Evolutionary conservation across 495 filamentous ascomycete genomes (phyloP).

Genomic region (Hypoxylon fuscum): DNA sequence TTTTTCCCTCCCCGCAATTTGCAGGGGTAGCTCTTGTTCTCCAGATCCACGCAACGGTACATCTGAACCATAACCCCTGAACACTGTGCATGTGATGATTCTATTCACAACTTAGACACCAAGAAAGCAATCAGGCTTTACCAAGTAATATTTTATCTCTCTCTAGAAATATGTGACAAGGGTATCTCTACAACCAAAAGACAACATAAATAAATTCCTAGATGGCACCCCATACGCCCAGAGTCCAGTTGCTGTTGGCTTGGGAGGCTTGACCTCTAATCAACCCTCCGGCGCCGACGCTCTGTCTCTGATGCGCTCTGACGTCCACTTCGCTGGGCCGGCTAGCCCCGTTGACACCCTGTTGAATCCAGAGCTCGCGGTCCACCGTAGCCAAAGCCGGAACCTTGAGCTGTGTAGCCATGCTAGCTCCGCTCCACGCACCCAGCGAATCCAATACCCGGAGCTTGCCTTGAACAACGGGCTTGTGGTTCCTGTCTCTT

Average conservation of each 20-base stretch:
- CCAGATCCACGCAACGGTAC: too few species aligned
- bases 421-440: constrained; percentile 86
- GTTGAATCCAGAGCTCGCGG: constrained; percentile 80
- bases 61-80: neutral
- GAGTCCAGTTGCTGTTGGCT: constrained; percentile 76
- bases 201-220: constrained; percentile 7
- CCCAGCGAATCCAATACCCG: constrained; percentile 85
- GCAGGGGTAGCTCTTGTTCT: constrained; percentile 27
- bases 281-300: constrained; percentile 66
- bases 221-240: constrained; percentile 75
- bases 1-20: constrained; percentile 27
- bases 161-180: constrained; percentile 16
- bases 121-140: neutral
- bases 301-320: constrained; percentile 65
- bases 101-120: too few species aligned
- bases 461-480: constrained; percentile 64
- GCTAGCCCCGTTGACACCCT: constrained; percentile 77
- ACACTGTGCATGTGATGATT: too few species aligned
- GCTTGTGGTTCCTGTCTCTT: constrained; percentile 58
- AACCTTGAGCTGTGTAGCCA: constrained; percentile 80
- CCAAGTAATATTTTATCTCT: neutral
- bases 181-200: constrained; percentile 37
- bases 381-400: constrained; percentile 85
- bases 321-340: constrained; percentile 67
- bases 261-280: constrained; percentile 59